Conservation (phyloP, 2,329 filamentous ascomycete genomes). For the Hypoxylon sp. region DNA sequence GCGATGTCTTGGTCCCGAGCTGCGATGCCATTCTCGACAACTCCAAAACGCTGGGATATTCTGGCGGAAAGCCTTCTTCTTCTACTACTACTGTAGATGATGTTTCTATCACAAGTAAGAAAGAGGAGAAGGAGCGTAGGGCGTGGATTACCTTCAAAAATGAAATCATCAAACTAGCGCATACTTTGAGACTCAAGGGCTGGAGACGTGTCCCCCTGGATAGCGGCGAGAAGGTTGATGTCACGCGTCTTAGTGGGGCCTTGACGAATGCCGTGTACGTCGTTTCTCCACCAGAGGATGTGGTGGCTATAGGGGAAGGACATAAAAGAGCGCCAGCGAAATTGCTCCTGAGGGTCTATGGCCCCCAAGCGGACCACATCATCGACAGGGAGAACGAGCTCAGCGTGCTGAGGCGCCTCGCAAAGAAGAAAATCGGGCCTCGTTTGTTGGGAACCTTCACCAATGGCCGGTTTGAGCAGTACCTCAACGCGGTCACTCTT, state of each 20-base stretch:
- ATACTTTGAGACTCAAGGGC: slow-evolving; percentile 89
- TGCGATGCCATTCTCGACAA: slow-evolving; percentile 91
- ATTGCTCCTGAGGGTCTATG: slow-evolving; percentile 90
- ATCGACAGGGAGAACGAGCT: slow-evolving; percentile 95
- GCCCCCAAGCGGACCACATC: slow-evolving; percentile 92
- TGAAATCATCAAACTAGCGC: slow-evolving; percentile 88
- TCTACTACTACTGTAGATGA: too few relatives aligned
- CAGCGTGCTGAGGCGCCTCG: slow-evolving; percentile 84
- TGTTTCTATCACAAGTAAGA: slow-evolving; percentile 57
- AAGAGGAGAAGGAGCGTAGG: slow-evolving; percentile 75
- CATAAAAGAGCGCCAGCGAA: slow-evolving; percentile 69
- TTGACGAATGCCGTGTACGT: slow-evolving; percentile 98
- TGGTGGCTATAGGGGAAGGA: slow-evolving; percentile 57
- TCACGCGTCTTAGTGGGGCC: slow-evolving; percentile 87
- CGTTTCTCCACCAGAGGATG: slow-evolving; percentile 80
- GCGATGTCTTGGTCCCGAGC: slow-evolving; percentile 83
- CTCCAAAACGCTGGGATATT: slow-evolving; percentile 85
- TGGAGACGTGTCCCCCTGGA: slow-evolving; percentile 88
- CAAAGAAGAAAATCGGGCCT: slow-evolving; percentile 92
- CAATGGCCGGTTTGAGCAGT: slow-evolving; percentile 97
- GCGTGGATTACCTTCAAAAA: slow-evolving; percentile 90
- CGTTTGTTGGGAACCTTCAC: slow-evolving; percentile 90
- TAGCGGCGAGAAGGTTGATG: slow-evolving; percentile 73
- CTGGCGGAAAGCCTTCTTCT: slow-evolving; percentile 62
- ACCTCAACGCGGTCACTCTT: slow-evolving; percentile 85